Evolutionary conservation across 1,284 basidiomycete species (phyloP), one percentile per base, ranked within the genome.

Genomic region (Cryptococcus floricola): DNA sequence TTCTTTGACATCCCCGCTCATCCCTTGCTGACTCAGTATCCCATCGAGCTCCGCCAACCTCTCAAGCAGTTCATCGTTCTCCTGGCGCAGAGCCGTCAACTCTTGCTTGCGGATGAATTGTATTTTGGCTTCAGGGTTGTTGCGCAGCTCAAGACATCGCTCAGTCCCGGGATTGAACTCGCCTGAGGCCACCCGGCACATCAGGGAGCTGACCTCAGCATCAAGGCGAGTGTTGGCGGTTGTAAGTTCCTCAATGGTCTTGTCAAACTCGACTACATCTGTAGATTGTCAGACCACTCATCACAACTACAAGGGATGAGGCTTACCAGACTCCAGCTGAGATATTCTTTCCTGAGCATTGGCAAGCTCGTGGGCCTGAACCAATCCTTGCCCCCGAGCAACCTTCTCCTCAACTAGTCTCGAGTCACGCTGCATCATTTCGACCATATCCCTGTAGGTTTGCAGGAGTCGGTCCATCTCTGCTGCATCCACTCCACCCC

Each of bases 131-230:
- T 80, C 79, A 0, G 82, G 82, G 56, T 80, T 82, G 41, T 73
- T 68, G 9, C 67, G 60, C 8, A 82, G 69, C 43, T 80, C 78
- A 41, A 82, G 67, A 49, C 78, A 79, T 37, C 77, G 66, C 58
- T 78, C 78, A 19, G 70, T 71, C 13, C 64, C 63, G 5, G 77
- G 70, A 60, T 83, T 79, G 69, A 79, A 82, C 56, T 82, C 81
- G 39, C 82, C 82, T 1, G 78, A 74, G 12, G 73, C 76, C 12
- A 80, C 76, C 8, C 78, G 74, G 9, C 66, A 67, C 68, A 79
- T 79, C 5, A 82, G 71, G 41, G 72, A 70, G 44, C 75, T 77
- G 53, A 81, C 75, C 60, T 81, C 79, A 4, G 66, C 67, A n/a
- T 76, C 75, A 16, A 81, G 68, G 1, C 71, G 65, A 7, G 74